Evolutionary conservation across 352 stramenopile genomes (phyloP), one percentile per base, ranked within the genome.

Genomic region (Globisporangium spiculum): DNA sequence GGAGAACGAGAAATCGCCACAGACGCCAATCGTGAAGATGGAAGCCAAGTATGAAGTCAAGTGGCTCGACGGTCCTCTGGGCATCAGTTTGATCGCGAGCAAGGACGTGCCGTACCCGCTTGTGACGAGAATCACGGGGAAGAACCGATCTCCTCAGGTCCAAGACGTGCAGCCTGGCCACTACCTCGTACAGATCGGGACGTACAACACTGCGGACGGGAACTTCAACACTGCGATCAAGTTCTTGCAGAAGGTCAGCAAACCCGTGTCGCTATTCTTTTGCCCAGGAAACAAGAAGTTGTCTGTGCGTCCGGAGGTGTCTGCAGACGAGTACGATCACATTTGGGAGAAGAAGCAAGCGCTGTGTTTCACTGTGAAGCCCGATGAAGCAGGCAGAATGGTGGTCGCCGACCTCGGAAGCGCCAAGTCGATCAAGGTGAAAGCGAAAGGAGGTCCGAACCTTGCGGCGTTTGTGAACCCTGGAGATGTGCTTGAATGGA

Each of bases 201-300:
- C 68, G 32, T 96, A 96, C 70, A 91, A 86, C 70, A 96, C 88
- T 0, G 77, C 84, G 4, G 86, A 91, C 46, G 88, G 88, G 36
- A 94, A 94, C 55, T 96, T 96, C 67, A 96, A 96, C 70, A 90
- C 86, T 5, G 88, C 88, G 22, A 96, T 96, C 72, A 96, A 96
- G 75, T 94, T 93, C 34, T 66, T 96, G 61, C 88, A 96, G 69
- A 93, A 94, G 63, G 85, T 96, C 10, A 85, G 78, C 68, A 96
- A 96, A 64, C 88, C 88, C 0, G 88, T 94, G 30, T 91, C 85
- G 26, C 71, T 96, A 6, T 94, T 79, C 70, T 96, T 96, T 56
- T 94, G 85, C 27, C 88, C 88, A 1, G 83, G 88, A 57, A 91
- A 90, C 69, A 92, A 94, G 64, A 91, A 93, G 67, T 60, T 83